These are phyloP conservation scores for Phytophthora parvispora DNA, from an alignment of 352 stramenopile genomes.

Conservation along the genomic window DNA sequence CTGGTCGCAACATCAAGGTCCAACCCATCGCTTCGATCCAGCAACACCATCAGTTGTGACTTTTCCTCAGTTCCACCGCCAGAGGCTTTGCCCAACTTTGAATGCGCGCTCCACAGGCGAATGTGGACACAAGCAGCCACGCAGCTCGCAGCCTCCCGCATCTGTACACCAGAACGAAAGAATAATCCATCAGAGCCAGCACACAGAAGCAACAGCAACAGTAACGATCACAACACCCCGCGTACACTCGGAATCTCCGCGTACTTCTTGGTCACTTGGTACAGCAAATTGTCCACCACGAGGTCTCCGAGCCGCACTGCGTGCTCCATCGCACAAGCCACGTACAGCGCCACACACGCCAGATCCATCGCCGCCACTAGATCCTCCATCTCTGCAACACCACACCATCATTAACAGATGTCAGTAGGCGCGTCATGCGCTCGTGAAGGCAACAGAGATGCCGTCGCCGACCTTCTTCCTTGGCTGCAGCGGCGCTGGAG, in stretches of 20 bases:
- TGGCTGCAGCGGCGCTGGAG: constrained; percentile 6
- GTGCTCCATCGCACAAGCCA: constrained; percentile 56
- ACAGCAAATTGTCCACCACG: constrained; percentile 83
- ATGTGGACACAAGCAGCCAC: constrained; percentile 60
- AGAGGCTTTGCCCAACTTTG: constrained; percentile 22
- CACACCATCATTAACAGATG: not conserved
- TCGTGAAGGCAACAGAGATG: not conserved
- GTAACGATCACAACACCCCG: not conserved
- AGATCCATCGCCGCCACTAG: constrained; percentile 57
- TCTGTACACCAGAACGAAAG: constrained; percentile 23
- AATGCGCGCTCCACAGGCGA: constrained; percentile 62
- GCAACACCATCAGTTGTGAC: constrained; percentile 16
- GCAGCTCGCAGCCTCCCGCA: constrained; percentile 32
- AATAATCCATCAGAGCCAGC: no score
- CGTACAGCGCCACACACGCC: constrained; percentile 59
- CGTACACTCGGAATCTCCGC: constrained; percentile 58
- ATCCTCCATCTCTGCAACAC: constrained; percentile 31
- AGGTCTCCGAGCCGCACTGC: constrained; percentile 62
- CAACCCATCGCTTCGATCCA: not conserved
- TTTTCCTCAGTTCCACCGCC: not conserved
- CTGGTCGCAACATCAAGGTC: not conserved
- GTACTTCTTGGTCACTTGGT: constrained; percentile 85
- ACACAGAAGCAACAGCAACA: no score
- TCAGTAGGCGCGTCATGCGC: not conserved
- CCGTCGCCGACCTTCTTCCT: constrained; percentile 22